Conservation (phyloP, 1,284 basidiomycete species). For the Earliella scabrosa region DNA sequence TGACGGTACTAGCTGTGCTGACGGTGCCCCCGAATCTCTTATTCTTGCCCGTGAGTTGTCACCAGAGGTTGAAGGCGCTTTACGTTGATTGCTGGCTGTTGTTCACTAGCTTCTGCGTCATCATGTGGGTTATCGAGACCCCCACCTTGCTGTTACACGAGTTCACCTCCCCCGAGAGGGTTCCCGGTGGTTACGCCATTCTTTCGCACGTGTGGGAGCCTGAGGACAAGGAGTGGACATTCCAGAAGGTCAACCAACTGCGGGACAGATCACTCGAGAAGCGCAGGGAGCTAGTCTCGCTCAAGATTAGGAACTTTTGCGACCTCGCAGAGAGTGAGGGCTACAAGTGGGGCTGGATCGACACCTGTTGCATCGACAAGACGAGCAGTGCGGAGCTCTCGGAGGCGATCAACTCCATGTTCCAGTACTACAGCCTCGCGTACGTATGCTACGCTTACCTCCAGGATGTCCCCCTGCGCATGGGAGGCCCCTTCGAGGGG, state of each 20-base stretch:
- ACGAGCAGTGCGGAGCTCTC: conserved; percentile 18
- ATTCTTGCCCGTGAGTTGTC: too few species aligned
- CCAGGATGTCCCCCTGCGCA: conserved; percentile 2
- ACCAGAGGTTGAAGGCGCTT: too few species aligned
- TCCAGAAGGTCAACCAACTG: background rate
- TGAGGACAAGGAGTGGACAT: background rate
- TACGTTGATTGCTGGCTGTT: too few species aligned
- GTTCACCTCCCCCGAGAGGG: background rate
- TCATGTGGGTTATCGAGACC: conserved; percentile 10
- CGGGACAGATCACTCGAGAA: background rate
- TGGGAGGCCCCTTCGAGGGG: too few species aligned
- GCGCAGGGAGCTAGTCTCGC: background rate
- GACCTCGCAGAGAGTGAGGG: background rate
- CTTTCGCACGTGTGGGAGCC: conserved; percentile 12
- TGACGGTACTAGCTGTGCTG: too few species aligned
- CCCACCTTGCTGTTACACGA: background rate
- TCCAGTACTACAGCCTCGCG: conserved; percentile 10
- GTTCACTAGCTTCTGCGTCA: too few species aligned
- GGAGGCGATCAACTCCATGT: conserved; percentile 24
- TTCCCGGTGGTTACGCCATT: conserved; percentile 5
- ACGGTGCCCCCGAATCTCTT: too few species aligned
- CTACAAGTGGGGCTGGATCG: conserved; percentile 18
- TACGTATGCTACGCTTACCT: conserved; percentile 18
- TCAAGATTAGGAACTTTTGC: conserved; percentile 4
- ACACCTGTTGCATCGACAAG: conserved; percentile 20